Conservation (phyloP, 1,139 yeast genomes). For the Scheffersomyces stambukii region DNA sequence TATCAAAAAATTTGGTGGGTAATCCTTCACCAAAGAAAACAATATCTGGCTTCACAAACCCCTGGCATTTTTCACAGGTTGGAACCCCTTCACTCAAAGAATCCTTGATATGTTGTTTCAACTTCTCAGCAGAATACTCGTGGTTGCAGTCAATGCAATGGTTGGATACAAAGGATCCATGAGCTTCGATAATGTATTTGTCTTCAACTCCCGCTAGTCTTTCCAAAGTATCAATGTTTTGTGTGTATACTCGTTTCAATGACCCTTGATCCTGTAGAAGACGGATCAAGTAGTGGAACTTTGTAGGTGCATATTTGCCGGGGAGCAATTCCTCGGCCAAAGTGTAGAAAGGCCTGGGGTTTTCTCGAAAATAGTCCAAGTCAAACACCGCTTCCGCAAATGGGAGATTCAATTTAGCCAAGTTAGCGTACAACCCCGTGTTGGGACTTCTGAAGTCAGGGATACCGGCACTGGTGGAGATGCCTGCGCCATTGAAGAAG, state of each 20-base stretch:
- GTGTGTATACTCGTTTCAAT: conserved; percentile 75
- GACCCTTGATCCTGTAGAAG: conserved; percentile 60
- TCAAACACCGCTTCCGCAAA: conserved; percentile 96
- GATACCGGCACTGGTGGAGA: conserved; percentile 88
- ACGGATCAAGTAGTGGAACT: conserved; percentile 69
- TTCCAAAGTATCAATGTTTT: conserved; percentile 89
- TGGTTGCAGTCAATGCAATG: conserved; percentile 74
- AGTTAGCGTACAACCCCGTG: conserved; percentile 84
- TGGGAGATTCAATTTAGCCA: conserved; percentile 71
- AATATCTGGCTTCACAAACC: conserved; percentile 86
- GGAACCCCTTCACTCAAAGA: conserved; percentile 45
- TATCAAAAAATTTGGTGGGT: conserved; percentile 63
- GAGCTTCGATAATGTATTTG: conserved; percentile 78
- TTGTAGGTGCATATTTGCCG: conserved; percentile 79
- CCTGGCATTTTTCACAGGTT: conserved; percentile 50
- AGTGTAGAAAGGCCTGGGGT: conserved; percentile 81
- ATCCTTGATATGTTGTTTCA: conserved; percentile 40
- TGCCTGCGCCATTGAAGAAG: conserved; percentile 84
- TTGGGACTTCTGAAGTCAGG: conserved; percentile 93
- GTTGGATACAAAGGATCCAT: conserved; percentile 84
- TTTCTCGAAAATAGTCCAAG: conserved; percentile 67
- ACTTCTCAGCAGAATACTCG: conserved; percentile 48
- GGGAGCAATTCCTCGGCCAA: conserved; percentile 85
- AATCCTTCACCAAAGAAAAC: conserved; percentile 89
- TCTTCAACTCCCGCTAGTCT: conserved; percentile 72